Evolutionary conservation across 257 asterid genomes (phyloP), one percentile per base, ranked within the genome.

Genomic region (Rehmannia glutinosa): DNA sequence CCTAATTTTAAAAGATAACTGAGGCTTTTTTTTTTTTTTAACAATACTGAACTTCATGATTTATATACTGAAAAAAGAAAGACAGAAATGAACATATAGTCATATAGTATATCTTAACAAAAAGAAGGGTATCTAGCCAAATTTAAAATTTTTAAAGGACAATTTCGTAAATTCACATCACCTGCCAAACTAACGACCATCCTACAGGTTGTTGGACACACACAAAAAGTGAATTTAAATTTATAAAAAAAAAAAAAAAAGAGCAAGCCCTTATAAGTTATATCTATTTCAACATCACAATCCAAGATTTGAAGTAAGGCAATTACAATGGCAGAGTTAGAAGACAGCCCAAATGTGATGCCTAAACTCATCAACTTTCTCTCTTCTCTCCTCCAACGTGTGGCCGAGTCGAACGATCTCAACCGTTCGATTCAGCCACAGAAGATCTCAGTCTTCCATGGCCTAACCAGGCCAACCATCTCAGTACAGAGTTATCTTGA

Each of bases 361-460:
- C 87, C 88, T 3, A 82, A 78, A 16, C 81, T 93, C 79, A 88
- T 93, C 71, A 64, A 32, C 27, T 85, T 82, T 86, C 89, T 94
- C 63, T 94, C 97, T 1, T 87, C 91, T 39, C 92, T 90, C 16
- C 96, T 94, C 25, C 90, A 91, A 15, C 71, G 74, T 0, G 92
- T 73, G 28, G 92, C 97, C 1, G 96, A 94, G 68, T 71, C 95
- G 52, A 94, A 91, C 85, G 99, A 91, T 33, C 77, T 78, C 61
- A 62, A 72, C 72, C 82, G 62, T 20, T 32, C 66, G 20, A 60
- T 52, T 1, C 83, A 64, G 21, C 58, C 80, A 4, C 92, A 87
- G 78, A 83, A 88, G 50, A 77, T 87, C 68, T 94, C 96, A 0
- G 93, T 86, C 56, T 94, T 94, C 57, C 90, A 91, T 35, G 99